Percentiles rank a stretch among this genome's conserved stretches.
phyloP scores from a whole-genome alignment of 2,329 filamentous ascomycete species.

The Emmonsia crescens region DNA sequence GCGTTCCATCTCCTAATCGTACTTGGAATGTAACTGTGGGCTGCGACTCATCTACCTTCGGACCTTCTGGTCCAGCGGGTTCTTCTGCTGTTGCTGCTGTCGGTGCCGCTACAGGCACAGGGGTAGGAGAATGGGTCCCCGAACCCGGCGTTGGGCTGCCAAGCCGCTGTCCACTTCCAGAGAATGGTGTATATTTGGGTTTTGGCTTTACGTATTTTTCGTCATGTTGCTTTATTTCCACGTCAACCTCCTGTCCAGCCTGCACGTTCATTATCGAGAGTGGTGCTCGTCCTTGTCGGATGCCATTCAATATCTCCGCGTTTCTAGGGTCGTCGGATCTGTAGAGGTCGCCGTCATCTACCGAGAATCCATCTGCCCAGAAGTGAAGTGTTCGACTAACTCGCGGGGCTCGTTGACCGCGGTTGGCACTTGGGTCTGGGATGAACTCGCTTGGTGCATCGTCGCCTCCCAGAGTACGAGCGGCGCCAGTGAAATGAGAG shows the following conservation, averaged over 20 bases:
- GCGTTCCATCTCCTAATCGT: slow-evolving; percentile 52
- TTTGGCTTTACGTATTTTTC: slow-evolving; percentile 54
- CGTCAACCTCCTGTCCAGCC: slow-evolving; percentile 53
- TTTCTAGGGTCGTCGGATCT: slow-evolving; percentile 54
- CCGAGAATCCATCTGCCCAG: slow-evolving; percentile 56
- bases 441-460: slow-evolving; percentile 49
- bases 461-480: slow-evolving; percentile 55
- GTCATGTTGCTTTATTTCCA: slow-evolving; percentile 53
- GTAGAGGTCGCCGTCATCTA: slow-evolving; percentile 54
- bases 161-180: slow-evolving; percentile 49
- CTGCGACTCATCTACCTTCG: slow-evolving; percentile 46
- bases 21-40: slow-evolving; percentile 51
- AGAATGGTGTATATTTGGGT: slow-evolving; percentile 53
- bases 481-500: slow-evolving; percentile 48
- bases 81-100: slow-evolving; percentile 15
- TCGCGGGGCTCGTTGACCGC: slow-evolving; percentile 35
- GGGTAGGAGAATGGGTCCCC: slow-evolving; percentile 25
- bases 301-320: slow-evolving; percentile 50
- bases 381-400: slow-evolving; percentile 52
- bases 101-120: slow-evolving; percentile 22
- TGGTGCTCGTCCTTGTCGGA: slow-evolving; percentile 52
- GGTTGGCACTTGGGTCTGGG: slow-evolving; percentile 38
- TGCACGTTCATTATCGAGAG: slow-evolving; percentile 53
- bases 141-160: slow-evolving; percentile 53
- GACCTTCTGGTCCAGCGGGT: slow-evolving; percentile 24